phyloP scores from a whole-genome alignment of 306 rosid species.

The Benincasa hispida region DNA sequence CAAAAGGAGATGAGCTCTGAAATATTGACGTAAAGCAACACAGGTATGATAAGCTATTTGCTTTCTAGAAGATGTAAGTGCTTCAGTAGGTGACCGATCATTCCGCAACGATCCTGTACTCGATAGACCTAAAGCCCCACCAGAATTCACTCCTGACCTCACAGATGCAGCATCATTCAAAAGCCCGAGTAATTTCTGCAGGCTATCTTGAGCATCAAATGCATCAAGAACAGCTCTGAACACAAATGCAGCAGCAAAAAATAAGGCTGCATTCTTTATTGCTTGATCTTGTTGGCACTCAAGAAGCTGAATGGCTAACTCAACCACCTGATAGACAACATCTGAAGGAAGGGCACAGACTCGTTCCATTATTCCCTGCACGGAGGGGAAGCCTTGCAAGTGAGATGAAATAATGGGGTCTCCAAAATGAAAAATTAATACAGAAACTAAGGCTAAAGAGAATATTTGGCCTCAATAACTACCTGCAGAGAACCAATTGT shows the following conservation, averaged over 20 bases:
- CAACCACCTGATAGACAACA: constrained; percentile 66
- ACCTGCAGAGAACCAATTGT: constrained; percentile 98
- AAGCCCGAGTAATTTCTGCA: constrained; percentile 66
- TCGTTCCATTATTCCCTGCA: constrained; percentile 89
- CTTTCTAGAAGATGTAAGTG: constrained; percentile 85
- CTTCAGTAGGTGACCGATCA: constrained; percentile 82
- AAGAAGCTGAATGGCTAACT: constrained; percentile 81
- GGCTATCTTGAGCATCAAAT: constrained; percentile 84
- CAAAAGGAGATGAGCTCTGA: constrained; percentile 86
- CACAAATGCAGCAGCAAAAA: constrained; percentile 87
- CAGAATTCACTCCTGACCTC: constrained; percentile 84
- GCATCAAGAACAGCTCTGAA: constrained; percentile 96
- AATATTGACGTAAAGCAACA: constrained; percentile 86
- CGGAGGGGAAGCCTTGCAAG: constrained; percentile 4
- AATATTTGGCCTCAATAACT: constrained; percentile 1
- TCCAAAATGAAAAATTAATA: neutral
- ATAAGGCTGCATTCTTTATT: constrained; percentile 83
- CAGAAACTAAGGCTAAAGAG: neutral
- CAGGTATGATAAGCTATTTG: constrained; percentile 93
- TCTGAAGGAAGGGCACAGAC: constrained; percentile 95
- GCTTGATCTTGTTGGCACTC: constrained; percentile 90
- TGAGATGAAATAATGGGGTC: neutral
- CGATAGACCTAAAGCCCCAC: constrained; percentile 61
- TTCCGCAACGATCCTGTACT: constrained; percentile 59
- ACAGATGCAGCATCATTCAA: constrained; percentile 80